A percentile compares a stretch with the other conserved stretches of the same genome.
phyloP scores from a whole-genome alignment of 1,284 basidiomycete species.

The Pterulicium gracile region DNA sequence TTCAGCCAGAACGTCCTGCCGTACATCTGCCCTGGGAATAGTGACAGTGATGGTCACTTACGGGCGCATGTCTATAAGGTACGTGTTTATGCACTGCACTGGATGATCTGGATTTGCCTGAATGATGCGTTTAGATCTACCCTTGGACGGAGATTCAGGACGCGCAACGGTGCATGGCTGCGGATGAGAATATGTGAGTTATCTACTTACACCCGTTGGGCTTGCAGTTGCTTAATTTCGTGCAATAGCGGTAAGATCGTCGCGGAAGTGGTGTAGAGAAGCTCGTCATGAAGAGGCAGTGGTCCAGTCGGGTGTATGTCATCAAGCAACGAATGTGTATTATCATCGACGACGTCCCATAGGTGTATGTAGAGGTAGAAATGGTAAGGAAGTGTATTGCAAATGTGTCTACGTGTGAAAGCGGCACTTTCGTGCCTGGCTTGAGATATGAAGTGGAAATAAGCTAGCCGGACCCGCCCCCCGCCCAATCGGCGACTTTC shows the following conservation, averaged over 20 bases:
- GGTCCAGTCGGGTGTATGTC: no score
- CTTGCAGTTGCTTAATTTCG: no score
- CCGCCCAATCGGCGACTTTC: no score
- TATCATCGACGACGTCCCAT: no score
- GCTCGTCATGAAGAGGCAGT: no score
- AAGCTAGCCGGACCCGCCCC: no score
- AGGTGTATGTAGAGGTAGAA: no score
- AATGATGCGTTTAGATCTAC: constrained; percentile 43
- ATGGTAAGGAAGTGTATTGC: no score
- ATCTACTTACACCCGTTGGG: constrained; percentile 2
- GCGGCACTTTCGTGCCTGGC: no score
- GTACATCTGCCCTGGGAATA: constrained; percentile 46
- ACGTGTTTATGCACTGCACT: constrained; percentile 12
- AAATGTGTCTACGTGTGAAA: no score
- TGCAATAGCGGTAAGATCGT: constrained; percentile 49
- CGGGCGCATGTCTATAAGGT: constrained; percentile 74
- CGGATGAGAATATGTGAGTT: constrained; percentile 61
- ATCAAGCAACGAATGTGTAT: no score
- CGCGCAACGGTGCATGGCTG: constrained; percentile 84
- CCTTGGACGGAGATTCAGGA: constrained; percentile 76
- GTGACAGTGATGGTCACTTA: constrained; percentile 41
- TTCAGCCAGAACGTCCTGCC: constrained; percentile 38
- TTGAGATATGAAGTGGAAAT: no score
- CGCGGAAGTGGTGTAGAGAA: constrained; percentile 29
- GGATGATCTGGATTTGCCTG: constrained; percentile 8